Evolutionary conservation across 106 monocot species (phyloP), one percentile per base, ranked within the genome.

Genomic region (Allium fistulosum): DNA sequence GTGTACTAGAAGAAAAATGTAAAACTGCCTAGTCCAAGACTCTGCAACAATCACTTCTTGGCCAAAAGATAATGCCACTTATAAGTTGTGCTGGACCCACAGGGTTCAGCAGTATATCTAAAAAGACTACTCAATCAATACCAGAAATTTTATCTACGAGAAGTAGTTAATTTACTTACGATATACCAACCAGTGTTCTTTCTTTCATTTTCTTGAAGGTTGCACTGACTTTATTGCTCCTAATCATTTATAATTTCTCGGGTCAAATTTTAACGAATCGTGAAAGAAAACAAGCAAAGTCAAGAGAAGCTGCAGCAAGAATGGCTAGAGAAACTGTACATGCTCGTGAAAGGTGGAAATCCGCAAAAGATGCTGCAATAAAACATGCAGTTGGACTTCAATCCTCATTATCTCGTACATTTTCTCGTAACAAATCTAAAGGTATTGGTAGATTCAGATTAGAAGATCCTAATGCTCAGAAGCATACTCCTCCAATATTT

Each of bases 231-330:
- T 68, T 88, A 62, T 52, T 88, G 8, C 62, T 88, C 58, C 59
- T 88, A n/a, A 76, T 88, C 57, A 81, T 88, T 49, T 88, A 84
- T 59, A 88, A 83, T 65, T 88, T 73, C 69, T 83, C 80, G 61
- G 87, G 67, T 48, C 75, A 81, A 71, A 51, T 84, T 68, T 66
- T 88, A 56, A 73, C 78, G 8, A 65, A 49, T 26, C 87, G 78
- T 13, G 70, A 74, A 63, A 80, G 78, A 65, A 78, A 62, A 70
- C 51, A 67, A 77, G 75, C 87, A 28, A 88, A 81, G 71, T 80
- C 80, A 7, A 80, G 87, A 60, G 80, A 81, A 84, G 70, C 69
- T 63, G 87, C 83, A 53, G 80, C 83, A 56, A 83, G 73, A 53
- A 73, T 49, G 46, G 87, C 77, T 28, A 74, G 69, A 75, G 72